Evolutionary conservation across 2,329 filamentous ascomycete genomes (phyloP).

Genomic region (Blastomyces parvus): DNA sequence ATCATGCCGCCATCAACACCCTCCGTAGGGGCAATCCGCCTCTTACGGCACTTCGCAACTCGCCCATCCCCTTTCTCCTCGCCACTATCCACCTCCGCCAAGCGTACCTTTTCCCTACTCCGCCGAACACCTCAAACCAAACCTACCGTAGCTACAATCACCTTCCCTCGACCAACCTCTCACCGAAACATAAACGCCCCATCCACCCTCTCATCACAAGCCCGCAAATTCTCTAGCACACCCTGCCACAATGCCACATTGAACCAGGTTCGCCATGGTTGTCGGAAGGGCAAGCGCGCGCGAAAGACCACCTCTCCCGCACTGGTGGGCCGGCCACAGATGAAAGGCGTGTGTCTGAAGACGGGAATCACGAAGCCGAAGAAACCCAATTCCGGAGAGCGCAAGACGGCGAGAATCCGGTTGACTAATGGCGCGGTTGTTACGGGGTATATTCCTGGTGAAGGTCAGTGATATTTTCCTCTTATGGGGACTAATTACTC

Average conservation of each 20-base stretch:
- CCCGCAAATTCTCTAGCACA: slow-evolving; percentile 49
- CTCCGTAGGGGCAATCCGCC: slow-evolving; percentile 26
- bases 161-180: background rate
- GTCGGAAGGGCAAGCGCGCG: slow-evolving; percentile 66
- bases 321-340: slow-evolving; percentile 62
- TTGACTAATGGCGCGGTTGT: slow-evolving; percentile 79
- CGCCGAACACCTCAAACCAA: slow-evolving; percentile 17
- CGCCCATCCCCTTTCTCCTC: slow-evolving; percentile 21
- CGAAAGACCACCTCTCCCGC: slow-evolving; percentile 85
- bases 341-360: slow-evolving; percentile 94
- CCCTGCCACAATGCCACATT: slow-evolving; percentile 52
- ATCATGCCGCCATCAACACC: slow-evolving; percentile 25
- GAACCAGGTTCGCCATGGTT: slow-evolving; percentile 66
- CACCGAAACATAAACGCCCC: slow-evolving; percentile 7
- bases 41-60: slow-evolving; percentile 25
- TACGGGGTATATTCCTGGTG: slow-evolving; percentile 90
- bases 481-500: too few species aligned
- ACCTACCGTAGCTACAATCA: background rate
- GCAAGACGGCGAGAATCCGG: slow-evolving; percentile 87
- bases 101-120: slow-evolving; percentile 23
- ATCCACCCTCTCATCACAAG: slow-evolving; percentile 5
- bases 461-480: slow-evolving; percentile 47
- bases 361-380: slow-evolving; percentile 92
- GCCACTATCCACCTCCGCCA: slow-evolving; percentile 17
- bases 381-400: slow-evolving; percentile 96